Base-by-base conservation (phyloP, 2,329 filamentous ascomycete genomes). In the Epichloe sylvatica region DNA sequence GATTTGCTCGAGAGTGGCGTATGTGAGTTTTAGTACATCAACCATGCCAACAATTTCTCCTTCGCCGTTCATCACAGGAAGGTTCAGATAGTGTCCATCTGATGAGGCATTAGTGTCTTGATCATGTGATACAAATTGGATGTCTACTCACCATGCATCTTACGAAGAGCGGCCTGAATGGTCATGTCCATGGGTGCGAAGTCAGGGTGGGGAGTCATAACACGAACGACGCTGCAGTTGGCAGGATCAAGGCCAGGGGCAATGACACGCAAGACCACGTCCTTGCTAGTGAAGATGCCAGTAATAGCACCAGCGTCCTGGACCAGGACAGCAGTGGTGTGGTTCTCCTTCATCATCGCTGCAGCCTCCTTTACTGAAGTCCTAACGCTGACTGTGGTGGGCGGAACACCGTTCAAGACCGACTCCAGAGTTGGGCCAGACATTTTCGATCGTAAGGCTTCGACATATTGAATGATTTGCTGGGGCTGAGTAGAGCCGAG, bases 11-110 rank as follows among this genome's bases (percentile, higher is more conserved):
- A 98, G 77, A 5, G 92, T 98, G 46, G 92, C 92, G 68, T 98
- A 98, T 21, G 92, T 98, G 61, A 98, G 77, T 72, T 97, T 97
- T 54, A 98, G 79, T 52, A 98, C 92, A 67, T 98, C 92, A 25
- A 98, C 92, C 92, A 98, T 98, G 61, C 92, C 92, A 51, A 98
- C 92, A 62, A 98, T 98, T 68, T 98, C 92, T 55, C 91, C 92
- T 54, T 80, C 77, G 57, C 94, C 89, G 67, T 96, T 96, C 92
- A 98, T 98, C 54, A 98, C 92, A 8, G 92, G 92, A 42, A 98
- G 74, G 67, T 98, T 98, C 49, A 98, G 80, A 67, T 98, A 98
- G 68, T 98, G 92, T 13, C 92, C 92, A 72, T 98, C 91, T 94
- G 56, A 59, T 46, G 34, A 54, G 63, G 46, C 15, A 40, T 52